Evolutionary conservation across 257 asterid genomes (phyloP), one percentile per base, ranked within the genome.

Genomic region (Schizonepeta tenuifolia): DNA sequence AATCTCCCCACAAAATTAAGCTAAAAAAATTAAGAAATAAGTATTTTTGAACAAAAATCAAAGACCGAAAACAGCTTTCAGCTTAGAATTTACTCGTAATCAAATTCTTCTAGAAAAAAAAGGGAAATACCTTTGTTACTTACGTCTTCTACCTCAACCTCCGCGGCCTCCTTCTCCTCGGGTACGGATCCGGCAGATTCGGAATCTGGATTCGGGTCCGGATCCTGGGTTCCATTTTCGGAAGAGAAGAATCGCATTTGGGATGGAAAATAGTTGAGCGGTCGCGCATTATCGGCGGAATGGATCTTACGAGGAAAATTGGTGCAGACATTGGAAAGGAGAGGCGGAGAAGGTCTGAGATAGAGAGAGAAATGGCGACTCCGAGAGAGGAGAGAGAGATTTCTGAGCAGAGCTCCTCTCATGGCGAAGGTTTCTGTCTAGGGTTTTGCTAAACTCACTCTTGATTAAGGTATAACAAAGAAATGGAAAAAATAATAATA

Each of bases 371-470:
- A 72, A 66, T 53, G 77, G 61, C 79, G 79, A 82, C 54, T 79
- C 61, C 90, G 93, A 10, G 86, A 24, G 83, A 35, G 75, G 58
- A 85, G 74, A 78, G 76, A 46, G 53, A 89, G 21, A 17, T 68
- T 82, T 60, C 85, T 84, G 33, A 84, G 78, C 62, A 84, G 76
- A 82, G 77, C 80, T 74, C 90, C 81, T 79, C 88, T 87, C 97
- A 91, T 91, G 77, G 77, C 51, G 75, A 65, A 75, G 75, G 65
- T 64, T 46, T 38, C 59, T 50, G 26, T 53, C 55, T 54, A 75
- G 86, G 90, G 83, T 74, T 84, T 80, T 77, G 68, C 35, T 2
- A 54, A 50, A 49, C 56, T 54, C 69, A 7, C 62, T 44, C 14
- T 47, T 59, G 50, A 33, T 59, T 28, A 8, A n/a, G 35, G 17